Percentiles rank a stretch among this genome's conserved stretches.
phyloP scores from a whole-genome alignment of 345 rosid genomes.

The Gossypium stocksii region DNA sequence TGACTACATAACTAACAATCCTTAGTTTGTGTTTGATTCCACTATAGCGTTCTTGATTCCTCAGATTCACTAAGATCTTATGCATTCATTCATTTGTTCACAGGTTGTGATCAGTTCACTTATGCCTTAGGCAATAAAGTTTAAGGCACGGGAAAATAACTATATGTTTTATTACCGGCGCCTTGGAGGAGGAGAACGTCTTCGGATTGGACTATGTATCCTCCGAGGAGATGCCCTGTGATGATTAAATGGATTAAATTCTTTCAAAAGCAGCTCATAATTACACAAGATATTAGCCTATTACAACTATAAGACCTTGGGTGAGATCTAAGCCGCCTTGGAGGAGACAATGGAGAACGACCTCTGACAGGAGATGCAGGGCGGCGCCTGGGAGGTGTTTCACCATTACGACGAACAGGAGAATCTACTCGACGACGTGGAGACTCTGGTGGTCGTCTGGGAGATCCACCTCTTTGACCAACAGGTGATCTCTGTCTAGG shows the following conservation, averaged over 20 bases:
- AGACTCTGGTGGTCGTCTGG: constrained; percentile 70
- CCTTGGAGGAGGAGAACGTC: constrained; percentile 87
- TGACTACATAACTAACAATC: neutral
- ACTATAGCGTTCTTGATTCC: neutral
- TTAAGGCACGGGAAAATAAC: neutral
- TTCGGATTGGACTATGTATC: constrained; percentile 75
- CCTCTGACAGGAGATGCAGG: constrained; percentile 70
- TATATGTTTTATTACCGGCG: constrained; percentile 49
- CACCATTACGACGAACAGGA: constrained; percentile 71
- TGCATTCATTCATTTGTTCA: constrained; percentile 1
- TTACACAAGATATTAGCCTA: neutral
- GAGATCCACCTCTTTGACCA: constrained; percentile 67
- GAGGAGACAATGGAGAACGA: constrained; percentile 70
- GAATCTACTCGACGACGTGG: constrained; percentile 69
- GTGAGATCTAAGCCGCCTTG: constrained; percentile 77
- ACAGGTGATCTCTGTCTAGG: constrained; percentile 78
- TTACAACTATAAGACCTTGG: constrained; percentile 43
- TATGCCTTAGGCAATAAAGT: neutral
- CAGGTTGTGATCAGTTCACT: neutral
- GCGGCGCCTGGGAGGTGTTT: constrained; percentile 62
- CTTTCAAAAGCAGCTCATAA: constrained; percentile 11
- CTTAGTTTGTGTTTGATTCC: neutral
- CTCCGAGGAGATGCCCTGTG: constrained; percentile 78
- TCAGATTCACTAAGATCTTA: neutral
- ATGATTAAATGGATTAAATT: constrained; percentile 16